These are phyloP conservation scores for Blastobotrys raffinosifermentans DNA, from an alignment of 1,139 yeast species.

Conservation along the genomic window DNA sequence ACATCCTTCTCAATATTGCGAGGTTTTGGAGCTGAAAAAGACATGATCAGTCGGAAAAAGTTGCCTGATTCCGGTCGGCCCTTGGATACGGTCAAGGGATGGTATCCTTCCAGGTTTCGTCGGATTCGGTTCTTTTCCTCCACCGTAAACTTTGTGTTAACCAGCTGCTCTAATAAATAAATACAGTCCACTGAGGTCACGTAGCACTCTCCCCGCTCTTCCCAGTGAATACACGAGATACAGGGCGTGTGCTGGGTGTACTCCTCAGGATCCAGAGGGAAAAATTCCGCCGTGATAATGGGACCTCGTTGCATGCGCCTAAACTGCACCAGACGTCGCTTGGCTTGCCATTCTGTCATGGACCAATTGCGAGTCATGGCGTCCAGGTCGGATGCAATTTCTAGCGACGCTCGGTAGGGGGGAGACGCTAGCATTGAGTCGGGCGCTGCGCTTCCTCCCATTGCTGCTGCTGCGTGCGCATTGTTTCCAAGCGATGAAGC, in stretches of 20 bases:
- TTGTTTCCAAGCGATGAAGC: conserved; percentile 24
- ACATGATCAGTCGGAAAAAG: conserved; percentile 58
- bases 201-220: conserved; percentile 44
- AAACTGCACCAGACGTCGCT: conserved; percentile 33
- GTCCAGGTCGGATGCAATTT: conserved; percentile 28
- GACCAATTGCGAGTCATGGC: conserved; percentile 33
- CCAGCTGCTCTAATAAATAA: conserved; percentile 50
- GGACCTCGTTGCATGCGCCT: conserved; percentile 34
- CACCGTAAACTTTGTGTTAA: conserved; percentile 52
- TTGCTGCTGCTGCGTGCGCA: conserved; percentile 14
- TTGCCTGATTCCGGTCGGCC: conserved; percentile 40
- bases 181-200: conserved; percentile 67
- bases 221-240: conserved; percentile 61
- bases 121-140: conserved; percentile 69
- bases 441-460: conserved; percentile 11
- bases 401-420: conserved; percentile 27
- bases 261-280: conserved; percentile 29
- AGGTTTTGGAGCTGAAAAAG: conserved; percentile 61
- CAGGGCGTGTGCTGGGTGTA: conserved; percentile 30
- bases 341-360: conserved; percentile 28
- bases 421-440: conserved; percentile 12
- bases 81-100: conserved; percentile 56
- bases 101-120: conserved; percentile 59
- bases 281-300: conserved; percentile 30
- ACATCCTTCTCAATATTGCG: conserved; percentile 69